Conservation (phyloP, 371 early-diverging fungal genomes). For the Rhizopus arrhizus region DNA sequence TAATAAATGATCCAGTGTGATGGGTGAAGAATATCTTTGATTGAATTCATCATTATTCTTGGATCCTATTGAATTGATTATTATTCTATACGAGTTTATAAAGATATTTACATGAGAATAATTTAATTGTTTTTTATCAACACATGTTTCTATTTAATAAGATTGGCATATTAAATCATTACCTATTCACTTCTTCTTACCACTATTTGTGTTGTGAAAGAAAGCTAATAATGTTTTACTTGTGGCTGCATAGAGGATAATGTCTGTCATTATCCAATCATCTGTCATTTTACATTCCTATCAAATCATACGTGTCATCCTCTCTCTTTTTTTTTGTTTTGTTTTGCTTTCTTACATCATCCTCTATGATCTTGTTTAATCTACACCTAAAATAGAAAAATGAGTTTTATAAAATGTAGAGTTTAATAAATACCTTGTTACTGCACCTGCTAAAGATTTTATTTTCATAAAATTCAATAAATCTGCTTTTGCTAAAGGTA, state of each 20-base stretch:
- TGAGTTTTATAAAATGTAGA: background rate
- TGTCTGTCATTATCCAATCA: slow-evolving; percentile 52
- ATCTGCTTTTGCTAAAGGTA: slow-evolving; percentile 51
- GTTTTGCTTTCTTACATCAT: background rate
- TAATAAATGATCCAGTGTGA: slow-evolving; percentile 1
- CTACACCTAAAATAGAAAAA: slow-evolving; percentile 16
- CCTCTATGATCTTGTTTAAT: background rate
- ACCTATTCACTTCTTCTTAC: background rate
- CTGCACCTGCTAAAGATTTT: slow-evolving; percentile 56
- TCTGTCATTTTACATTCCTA: background rate
- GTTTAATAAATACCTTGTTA: slow-evolving; percentile 52
- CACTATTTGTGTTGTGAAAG: slow-evolving; percentile 47
- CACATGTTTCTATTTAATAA: background rate
- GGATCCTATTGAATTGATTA: slow-evolving; percentile 3
- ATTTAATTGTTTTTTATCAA: background rate
- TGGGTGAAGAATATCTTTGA: slow-evolving; percentile 5
- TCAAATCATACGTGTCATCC: background rate
- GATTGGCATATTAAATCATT: background rate
- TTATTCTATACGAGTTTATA: background rate
- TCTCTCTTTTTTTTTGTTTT: background rate
- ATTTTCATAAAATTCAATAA: slow-evolving; percentile 52
- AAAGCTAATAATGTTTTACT: slow-evolving; percentile 56
- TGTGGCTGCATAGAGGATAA: slow-evolving; percentile 62
- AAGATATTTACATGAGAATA: background rate
- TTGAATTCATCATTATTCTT: background rate